Conservation (phyloP, 345 rosid species). For the Populus davidiana region DNA sequence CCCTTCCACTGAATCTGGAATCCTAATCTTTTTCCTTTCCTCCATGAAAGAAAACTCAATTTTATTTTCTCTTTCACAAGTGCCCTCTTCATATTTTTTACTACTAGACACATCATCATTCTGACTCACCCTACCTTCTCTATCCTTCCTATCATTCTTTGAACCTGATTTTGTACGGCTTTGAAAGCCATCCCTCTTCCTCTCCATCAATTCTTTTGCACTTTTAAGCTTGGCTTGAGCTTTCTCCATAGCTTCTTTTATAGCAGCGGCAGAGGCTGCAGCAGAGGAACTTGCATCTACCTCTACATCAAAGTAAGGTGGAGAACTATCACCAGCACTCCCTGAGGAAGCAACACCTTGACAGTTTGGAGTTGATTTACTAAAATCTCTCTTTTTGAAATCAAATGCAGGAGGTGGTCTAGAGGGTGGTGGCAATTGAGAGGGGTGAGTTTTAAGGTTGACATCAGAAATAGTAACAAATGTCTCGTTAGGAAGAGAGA, state of each 20-base stretch:
- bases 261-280: constrained; percentile 62
- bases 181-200: constrained; percentile 52
- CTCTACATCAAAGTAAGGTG: constrained; percentile 87
- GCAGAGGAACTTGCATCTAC: constrained; percentile 85
- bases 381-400: constrained; percentile 33
- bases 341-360: constrained; percentile 41
- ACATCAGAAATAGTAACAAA: constrained; percentile 78
- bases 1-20: constrained; percentile 28
- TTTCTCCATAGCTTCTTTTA: constrained; percentile 72
- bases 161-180: constrained; percentile 31
- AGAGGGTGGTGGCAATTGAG: constrained; percentile 78
- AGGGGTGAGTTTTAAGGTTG: constrained; percentile 73
- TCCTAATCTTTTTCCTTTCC: constrained; percentile 29
- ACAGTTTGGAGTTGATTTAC: constrained; percentile 33
- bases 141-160: constrained; percentile 31
- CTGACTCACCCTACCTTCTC: constrained; percentile 32
- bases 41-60: constrained; percentile 22
- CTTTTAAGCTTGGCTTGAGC: constrained; percentile 72
- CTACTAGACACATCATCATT: constrained; percentile 9
- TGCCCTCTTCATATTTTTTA: constrained; percentile 20
- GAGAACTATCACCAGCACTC: constrained; percentile 46
- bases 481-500: constrained; percentile 39
- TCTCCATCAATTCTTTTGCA: constrained; percentile 66
- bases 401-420: constrained; percentile 65
- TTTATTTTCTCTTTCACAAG: constrained; percentile 21